Evolutionary conservation across 2,329 filamentous ascomycete species (phyloP).

Genomic region (Lasiodiplodia sp.): DNA sequence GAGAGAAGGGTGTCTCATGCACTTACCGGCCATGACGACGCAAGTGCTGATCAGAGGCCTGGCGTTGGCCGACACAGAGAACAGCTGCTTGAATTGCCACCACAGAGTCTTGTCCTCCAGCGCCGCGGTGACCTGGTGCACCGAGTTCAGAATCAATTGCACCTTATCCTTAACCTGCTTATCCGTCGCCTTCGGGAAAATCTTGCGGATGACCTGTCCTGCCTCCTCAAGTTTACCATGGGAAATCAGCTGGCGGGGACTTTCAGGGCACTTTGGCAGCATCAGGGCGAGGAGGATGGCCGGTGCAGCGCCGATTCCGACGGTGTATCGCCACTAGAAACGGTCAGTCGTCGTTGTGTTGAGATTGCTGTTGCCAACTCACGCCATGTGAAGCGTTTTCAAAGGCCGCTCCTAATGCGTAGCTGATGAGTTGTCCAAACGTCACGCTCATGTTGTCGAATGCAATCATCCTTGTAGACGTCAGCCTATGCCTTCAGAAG

Average conservation of each 20-base stretch:
- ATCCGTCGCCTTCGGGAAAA: constrained; percentile 38
- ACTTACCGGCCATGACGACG: constrained; percentile 49
- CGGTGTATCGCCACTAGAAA: constrained; percentile 39
- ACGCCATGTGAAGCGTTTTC: constrained; percentile 25
- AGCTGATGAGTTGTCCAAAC: constrained; percentile 44
- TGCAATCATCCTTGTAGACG: constrained; percentile 42
- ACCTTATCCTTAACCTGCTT: constrained; percentile 34
- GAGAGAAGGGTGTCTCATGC: neutral
- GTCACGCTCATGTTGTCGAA: constrained; percentile 48
- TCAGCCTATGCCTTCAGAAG: constrained; percentile 21
- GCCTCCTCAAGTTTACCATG: constrained; percentile 44
- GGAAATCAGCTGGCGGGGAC: constrained; percentile 49
- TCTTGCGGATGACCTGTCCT: constrained; percentile 44
- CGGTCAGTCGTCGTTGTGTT: neutral
- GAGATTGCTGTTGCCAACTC: neutral
- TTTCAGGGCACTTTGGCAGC: constrained; percentile 45
- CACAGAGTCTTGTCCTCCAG: constrained; percentile 45
- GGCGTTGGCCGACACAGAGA: constrained; percentile 47
- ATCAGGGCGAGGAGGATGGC: constrained; percentile 45
- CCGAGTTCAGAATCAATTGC: constrained; percentile 34
- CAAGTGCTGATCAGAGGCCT: constrained; percentile 49
- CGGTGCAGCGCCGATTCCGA: constrained; percentile 46
- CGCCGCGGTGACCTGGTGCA: constrained; percentile 44
- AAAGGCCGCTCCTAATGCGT: constrained; percentile 44
- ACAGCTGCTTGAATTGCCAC: constrained; percentile 37